Conservation (phyloP, 2,329 filamentous ascomycete genomes). For the Diatrype stigma region DNA sequence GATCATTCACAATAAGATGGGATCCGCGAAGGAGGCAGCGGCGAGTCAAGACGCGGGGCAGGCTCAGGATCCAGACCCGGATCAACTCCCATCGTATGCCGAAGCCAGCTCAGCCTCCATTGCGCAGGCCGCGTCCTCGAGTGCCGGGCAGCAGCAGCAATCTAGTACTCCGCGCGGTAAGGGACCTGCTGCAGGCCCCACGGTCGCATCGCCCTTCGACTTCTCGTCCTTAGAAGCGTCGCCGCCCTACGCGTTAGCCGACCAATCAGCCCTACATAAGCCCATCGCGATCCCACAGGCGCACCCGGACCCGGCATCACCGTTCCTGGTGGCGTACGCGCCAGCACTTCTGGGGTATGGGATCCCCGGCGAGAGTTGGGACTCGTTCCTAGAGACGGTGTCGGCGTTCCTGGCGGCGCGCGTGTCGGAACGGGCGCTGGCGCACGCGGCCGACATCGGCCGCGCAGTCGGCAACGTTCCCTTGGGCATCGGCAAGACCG, state of each 20-base stretch:
- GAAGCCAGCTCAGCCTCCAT: conserved; percentile 1
- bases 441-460: conserved; percentile 40
- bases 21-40: background rate
- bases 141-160: background rate
- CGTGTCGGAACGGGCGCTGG: conserved; percentile 39
- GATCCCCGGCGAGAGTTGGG: conserved; percentile 20
- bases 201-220: conserved; percentile 33
- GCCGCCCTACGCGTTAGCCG: conserved; percentile 24
- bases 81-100: conserved; percentile 16
- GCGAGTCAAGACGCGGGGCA: conserved; percentile 2
- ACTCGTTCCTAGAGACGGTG: conserved; percentile 30
- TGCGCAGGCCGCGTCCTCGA: background rate
- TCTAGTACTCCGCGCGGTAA: too few relatives aligned
- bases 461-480: conserved; percentile 32
- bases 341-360: conserved; percentile 34
- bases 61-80: conserved; percentile 7
- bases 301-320: conserved; percentile 27
- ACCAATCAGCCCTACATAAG: conserved; percentile 8
- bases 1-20: background rate
- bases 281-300: conserved; percentile 40
- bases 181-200: conserved; percentile 27
- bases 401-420: conserved; percentile 44
- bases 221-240: conserved; percentile 31
- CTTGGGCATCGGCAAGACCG: conserved; percentile 31
- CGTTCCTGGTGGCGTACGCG: conserved; percentile 36